A percentile compares a stretch with the other conserved stretches of the same genome.
Conservation (phyloP, 352 stramenopile species). For the Aphanomyces invadans region DNA sequence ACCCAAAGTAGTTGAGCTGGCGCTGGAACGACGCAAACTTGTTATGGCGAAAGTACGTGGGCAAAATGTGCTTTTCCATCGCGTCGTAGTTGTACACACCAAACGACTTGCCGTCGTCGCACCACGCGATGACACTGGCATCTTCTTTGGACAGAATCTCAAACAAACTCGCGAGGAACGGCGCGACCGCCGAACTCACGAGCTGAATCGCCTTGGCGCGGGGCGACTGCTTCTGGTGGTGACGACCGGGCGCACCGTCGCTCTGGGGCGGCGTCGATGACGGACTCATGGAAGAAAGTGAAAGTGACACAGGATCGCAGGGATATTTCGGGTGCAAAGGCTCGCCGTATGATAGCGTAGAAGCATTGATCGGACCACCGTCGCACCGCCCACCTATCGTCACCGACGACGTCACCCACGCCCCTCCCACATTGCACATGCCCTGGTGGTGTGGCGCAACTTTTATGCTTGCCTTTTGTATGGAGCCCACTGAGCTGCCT, state of each 20-base stretch:
- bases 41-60: conserved; percentile 91
- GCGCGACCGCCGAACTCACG: conserved; percentile 20
- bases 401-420: neutral
- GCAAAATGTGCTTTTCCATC: conserved; percentile 67
- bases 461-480: neutral
- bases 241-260: neutral
- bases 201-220: neutral
- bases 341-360: neutral
- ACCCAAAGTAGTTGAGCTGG: conserved; percentile 87
- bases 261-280: neutral
- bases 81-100: conserved; percentile 54
- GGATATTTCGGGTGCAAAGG: neutral
- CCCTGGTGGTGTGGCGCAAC: neutral
- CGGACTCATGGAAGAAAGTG: conserved; percentile 13
- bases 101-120: conserved; percentile 56
- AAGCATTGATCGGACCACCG: neutral
- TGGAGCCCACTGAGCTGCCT: neutral
- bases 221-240: neutral
- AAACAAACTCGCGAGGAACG: conserved; percentile 67
- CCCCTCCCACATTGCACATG: neutral
- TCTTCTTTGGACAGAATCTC: conserved; percentile 69
- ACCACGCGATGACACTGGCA: conserved; percentile 57
- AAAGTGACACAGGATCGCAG: neutral
- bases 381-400: neutral
- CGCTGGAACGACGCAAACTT: conserved; percentile 88